Evolutionary conservation across 2,329 filamentous ascomycete species (phyloP).

Genomic region (Cercospora canescens): DNA sequence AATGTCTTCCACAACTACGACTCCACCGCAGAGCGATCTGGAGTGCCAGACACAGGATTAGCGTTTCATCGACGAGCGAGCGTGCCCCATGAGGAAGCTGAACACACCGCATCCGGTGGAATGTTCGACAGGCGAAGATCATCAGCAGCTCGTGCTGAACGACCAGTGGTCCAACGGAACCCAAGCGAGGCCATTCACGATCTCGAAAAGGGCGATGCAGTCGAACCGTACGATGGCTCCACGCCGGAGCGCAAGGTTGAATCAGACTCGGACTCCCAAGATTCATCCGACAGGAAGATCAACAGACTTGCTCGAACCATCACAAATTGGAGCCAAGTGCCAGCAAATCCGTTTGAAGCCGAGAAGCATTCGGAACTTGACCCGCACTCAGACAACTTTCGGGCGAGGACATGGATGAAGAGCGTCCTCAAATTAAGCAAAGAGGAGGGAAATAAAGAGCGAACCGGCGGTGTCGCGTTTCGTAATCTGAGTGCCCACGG

Average conservation of each 20-base stretch:
- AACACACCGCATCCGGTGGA: slow-evolving; percentile 16
- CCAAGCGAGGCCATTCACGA: slow-evolving; percentile 8
- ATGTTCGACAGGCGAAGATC: slow-evolving; percentile 20
- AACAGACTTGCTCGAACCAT: slow-evolving; percentile 44
- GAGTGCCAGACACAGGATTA: slow-evolving; percentile 37
- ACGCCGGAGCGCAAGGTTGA: slow-evolving; percentile 24
- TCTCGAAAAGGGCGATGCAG: slow-evolving; percentile 19
- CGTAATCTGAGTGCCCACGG: slow-evolving; percentile 50
- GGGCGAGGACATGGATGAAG: slow-evolving; percentile 50
- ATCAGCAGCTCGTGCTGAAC: slow-evolving; percentile 11
- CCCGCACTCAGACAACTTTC: slow-evolving; percentile 49
- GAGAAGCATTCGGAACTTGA: slow-evolving; percentile 47
- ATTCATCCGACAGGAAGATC: slow-evolving; percentile 42
- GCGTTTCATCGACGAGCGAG: slow-evolving; percentile 28
- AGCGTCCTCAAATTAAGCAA: slow-evolving; percentile 50
- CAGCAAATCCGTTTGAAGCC: slow-evolving; percentile 43
- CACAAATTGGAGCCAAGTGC: slow-evolving; percentile 40
- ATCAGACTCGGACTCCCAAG: slow-evolving; percentile 22
- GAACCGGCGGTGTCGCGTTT: slow-evolving; percentile 51
- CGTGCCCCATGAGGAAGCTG: slow-evolving; percentile 19
- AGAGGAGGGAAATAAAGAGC: slow-evolving; percentile 41
- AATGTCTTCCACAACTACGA: slow-evolving; percentile 45
- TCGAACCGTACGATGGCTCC: slow-evolving; percentile 25
- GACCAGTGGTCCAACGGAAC: slow-evolving; percentile 1
- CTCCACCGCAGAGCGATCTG: slow-evolving; percentile 38